Evolutionary conservation across 345 rosid genomes (phyloP).

Genomic region (Luvunga scandens): DNA sequence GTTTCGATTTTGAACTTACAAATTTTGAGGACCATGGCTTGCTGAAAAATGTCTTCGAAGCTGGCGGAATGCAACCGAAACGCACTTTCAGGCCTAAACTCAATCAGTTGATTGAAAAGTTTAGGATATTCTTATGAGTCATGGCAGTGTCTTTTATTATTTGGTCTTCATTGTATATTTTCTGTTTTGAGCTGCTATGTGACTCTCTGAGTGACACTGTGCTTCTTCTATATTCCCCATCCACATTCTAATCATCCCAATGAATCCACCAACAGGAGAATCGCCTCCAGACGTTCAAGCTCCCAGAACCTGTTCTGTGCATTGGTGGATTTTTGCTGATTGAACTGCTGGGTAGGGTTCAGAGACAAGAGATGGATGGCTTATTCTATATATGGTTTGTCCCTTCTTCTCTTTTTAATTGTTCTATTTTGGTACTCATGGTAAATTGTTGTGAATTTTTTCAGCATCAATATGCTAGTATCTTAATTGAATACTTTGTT

Average conservation of each 20-base stretch:
- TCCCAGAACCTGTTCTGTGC: slow-evolving; percentile 89
- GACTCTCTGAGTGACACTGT: not conserved
- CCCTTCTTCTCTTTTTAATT: not conserved
- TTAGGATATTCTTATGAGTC: too few species aligned
- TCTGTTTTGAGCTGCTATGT: not conserved
- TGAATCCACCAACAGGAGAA: slow-evolving; percentile 48
- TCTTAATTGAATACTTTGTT: not conserved
- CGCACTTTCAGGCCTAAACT: not conserved
- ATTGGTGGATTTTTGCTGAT: slow-evolving; percentile 75
- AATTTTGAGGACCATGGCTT: not conserved
- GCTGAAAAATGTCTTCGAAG: not conserved
- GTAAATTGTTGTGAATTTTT: not conserved
- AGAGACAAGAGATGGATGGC: slow-evolving; percentile 78
- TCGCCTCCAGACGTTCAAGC: slow-evolving; percentile 66
- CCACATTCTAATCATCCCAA: not conserved
- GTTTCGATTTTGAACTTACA: too few species aligned
- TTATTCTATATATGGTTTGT: slow-evolving; percentile 83
- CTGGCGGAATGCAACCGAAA: not conserved
- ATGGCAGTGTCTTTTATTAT: not conserved
- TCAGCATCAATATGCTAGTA: not conserved
- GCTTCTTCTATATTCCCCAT: not conserved
- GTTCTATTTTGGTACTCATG: not conserved
- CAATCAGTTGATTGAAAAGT: not conserved
- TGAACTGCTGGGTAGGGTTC: slow-evolving; percentile 85
- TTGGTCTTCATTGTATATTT: not conserved